A percentile compares a stretch with the other conserved stretches of the same genome.
Conservation (phyloP, 441 rosid species). For the Mallotus japonicus region DNA sequence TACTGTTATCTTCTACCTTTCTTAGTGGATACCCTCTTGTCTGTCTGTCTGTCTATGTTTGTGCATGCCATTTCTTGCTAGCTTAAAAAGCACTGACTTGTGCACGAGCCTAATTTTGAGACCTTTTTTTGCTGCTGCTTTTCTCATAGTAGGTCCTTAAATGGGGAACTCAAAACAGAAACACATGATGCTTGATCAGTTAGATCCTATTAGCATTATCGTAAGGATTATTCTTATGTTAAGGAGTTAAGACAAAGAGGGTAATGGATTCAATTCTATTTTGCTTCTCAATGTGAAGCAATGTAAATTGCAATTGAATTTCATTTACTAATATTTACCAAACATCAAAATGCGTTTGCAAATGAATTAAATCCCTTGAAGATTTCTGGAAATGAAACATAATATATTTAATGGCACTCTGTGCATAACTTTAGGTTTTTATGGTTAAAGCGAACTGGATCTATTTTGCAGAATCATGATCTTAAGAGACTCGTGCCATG, state of each 20-base stretch:
- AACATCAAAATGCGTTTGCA: background rate
- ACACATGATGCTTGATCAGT: background rate
- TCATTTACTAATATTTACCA: background rate
- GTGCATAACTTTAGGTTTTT: background rate
- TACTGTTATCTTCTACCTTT: background rate
- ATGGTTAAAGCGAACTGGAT: background rate
- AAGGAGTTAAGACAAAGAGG: background rate
- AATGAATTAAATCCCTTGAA: background rate
- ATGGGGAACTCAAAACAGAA: background rate
- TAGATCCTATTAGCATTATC: background rate
- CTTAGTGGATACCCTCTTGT: no score
- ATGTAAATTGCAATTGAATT: background rate
- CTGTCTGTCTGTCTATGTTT: no score
- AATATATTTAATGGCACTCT: background rate
- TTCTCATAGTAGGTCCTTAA: background rate
- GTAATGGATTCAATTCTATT: background rate
- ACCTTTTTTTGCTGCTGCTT: background rate
- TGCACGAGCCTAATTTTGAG: background rate
- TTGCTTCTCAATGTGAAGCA: background rate
- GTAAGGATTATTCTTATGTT: background rate
- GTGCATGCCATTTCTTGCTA: background rate
- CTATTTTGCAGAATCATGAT: constrained; percentile 4
- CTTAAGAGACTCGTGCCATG: background rate
- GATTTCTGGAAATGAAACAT: background rate
- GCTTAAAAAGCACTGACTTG: background rate